These are phyloP conservation scores for Chloromonas sp. DNA, from an alignment of 163 green algal genomes.

Conservation along the genomic window DNA sequence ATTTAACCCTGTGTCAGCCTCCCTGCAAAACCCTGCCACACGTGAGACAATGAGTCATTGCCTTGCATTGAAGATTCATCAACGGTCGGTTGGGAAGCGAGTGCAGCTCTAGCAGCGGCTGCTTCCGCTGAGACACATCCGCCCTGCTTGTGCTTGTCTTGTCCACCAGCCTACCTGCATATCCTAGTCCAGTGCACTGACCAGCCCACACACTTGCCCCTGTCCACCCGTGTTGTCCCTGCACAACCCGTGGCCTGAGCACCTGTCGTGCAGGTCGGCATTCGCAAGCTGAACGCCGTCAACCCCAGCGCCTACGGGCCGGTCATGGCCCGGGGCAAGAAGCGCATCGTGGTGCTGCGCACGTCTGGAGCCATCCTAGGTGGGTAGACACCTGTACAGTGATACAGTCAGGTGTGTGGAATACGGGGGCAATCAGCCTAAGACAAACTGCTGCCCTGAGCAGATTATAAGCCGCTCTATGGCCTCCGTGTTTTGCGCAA, in stretches of 20 bases:
- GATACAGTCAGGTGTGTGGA: background rate
- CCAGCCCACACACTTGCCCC: background rate
- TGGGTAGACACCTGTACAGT: background rate
- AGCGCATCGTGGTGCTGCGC: slow-evolving; percentile 77
- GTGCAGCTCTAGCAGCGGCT: no score
- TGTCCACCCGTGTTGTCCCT: background rate
- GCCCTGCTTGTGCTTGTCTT: background rate
- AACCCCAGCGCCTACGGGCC: slow-evolving; percentile 60
- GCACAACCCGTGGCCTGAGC: background rate
- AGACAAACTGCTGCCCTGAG: background rate
- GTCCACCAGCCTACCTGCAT: background rate
- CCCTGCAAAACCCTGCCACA: no score
- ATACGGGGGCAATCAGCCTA: background rate
- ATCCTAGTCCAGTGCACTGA: background rate
- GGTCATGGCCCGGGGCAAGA: slow-evolving; percentile 32
- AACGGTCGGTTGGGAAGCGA: no score
- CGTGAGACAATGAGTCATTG: no score
- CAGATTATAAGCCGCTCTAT: background rate
- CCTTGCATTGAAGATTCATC: no score
- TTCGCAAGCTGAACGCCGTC: slow-evolving; percentile 66
- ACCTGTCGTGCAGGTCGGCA: slow-evolving; percentile 31
- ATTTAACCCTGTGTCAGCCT: no score
- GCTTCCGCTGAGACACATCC: no score
- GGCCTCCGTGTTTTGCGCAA: background rate
- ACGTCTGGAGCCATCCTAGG: slow-evolving; percentile 70